phyloP scores from a whole-genome alignment of 2,329 filamentous ascomycete species.

The Fusarium coicis region DNA sequence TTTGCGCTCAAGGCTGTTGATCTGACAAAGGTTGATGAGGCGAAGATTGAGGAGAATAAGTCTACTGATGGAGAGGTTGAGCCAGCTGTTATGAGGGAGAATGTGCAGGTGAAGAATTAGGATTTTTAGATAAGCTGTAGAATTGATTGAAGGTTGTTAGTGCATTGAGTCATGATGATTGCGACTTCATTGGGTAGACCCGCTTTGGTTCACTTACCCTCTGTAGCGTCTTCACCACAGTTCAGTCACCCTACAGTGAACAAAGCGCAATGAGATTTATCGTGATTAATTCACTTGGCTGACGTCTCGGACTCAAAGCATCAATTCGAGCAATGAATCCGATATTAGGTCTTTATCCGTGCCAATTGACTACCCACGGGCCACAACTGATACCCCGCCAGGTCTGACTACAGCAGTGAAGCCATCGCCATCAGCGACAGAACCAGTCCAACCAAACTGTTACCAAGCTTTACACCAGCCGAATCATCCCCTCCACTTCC shows the following conservation, averaged over 20 bases:
- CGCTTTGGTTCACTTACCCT: accelerated
- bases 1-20: conserved; percentile 42
- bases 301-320: accelerated
- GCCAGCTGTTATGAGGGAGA: not conserved
- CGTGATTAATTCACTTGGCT: accelerated
- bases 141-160: not conserved
- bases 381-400: accelerated
- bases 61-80: not conserved
- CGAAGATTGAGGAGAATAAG: conserved; percentile 22
- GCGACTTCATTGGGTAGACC: accelerated
- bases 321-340: too few relatives aligned
- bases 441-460: not conserved
- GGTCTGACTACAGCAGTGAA: not conserved
- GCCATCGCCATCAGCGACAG: not conserved
- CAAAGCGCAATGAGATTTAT: accelerated
- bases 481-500: not conserved
- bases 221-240: too few relatives aligned
- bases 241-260: not conserved
- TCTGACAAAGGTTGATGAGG: conserved; percentile 30
- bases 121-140: accelerated
- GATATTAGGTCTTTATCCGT: accelerated
- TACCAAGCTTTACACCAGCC: not conserved
- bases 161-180: not conserved
- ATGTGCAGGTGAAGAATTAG: not conserved
- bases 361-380: not conserved